These are phyloP conservation scores for Oenanthe sinensis DNA, from an alignment of 129 eudicot species.

Conservation along the genomic window DNA sequence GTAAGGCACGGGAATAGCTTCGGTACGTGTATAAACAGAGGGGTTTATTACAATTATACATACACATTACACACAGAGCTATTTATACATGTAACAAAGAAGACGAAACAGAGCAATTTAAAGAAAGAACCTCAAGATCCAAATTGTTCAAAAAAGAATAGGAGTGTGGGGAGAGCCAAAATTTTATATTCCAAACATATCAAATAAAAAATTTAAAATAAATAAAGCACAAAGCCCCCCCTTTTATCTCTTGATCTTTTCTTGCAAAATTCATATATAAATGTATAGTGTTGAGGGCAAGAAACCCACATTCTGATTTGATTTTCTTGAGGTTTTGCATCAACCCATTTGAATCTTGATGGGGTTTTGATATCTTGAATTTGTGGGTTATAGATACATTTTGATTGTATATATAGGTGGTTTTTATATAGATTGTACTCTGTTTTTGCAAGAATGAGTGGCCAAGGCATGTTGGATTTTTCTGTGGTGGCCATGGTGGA, in stretches of 20 bases:
- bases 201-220: background rate
- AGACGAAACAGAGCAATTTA: background rate
- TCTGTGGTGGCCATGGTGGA: constrained; percentile 50
- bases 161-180: constrained; percentile 5
- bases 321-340: background rate
- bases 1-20: constrained; percentile 28
- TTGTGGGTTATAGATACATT: background rate
- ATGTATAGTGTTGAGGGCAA: background rate
- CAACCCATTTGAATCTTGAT: constrained; percentile 3
- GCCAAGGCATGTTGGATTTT: constrained; percentile 25
- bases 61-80: no score
- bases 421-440: background rate
- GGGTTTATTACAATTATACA: background rate
- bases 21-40: background rate
- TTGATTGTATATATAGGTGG: background rate
- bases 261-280: background rate
- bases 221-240: background rate
- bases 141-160: background rate
- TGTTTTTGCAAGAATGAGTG: constrained; percentile 17
- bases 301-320: constrained; percentile 1
- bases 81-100: background rate
- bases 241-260: constrained; percentile 9
- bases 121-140: background rate
- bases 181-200: background rate
- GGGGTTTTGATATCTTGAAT: constrained; percentile 9